These are phyloP conservation scores for Suillus hirtellus DNA, from an alignment of 768 basidiomycete genomes.

Conservation along the genomic window DNA sequence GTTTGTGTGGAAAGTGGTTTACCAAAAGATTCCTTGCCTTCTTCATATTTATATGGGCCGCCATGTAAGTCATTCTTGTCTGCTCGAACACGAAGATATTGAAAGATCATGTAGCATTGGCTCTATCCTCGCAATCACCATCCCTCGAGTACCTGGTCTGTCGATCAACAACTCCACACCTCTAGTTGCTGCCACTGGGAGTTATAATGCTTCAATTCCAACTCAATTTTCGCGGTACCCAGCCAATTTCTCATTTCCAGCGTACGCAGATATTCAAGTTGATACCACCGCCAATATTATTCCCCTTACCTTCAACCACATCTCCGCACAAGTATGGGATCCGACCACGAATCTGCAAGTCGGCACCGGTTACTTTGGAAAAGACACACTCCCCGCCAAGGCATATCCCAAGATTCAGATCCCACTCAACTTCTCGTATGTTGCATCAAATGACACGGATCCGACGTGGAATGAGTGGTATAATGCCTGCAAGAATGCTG, in stretches of 20 bases:
- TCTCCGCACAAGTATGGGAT: slow-evolving; percentile 72
- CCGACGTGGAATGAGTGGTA: slow-evolving; percentile 83
- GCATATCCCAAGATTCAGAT: slow-evolving; percentile 62
- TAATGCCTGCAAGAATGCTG: slow-evolving; percentile 68
- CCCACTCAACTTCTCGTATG: slow-evolving; percentile 83
- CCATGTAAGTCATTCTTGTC: slow-evolving; percentile 41
- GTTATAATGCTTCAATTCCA: slow-evolving; percentile 56
- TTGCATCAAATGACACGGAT: slow-evolving; percentile 78
- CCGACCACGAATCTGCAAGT: slow-evolving; percentile 63
- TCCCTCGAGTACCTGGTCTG: slow-evolving; percentile 82
- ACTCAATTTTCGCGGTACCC: slow-evolving; percentile 72
- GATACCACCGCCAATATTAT: slow-evolving; percentile 76
- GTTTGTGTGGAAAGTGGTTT: slow-evolving; percentile 78
- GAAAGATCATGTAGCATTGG: slow-evolving; percentile 47
- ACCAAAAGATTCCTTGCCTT: slow-evolving; percentile 74
- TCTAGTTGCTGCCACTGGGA: slow-evolving; percentile 57
- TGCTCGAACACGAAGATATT: slow-evolving; percentile 10
- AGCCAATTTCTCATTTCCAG: slow-evolving; percentile 90
- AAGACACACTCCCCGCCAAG: slow-evolving; percentile 65
- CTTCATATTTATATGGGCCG: slow-evolving; percentile 60
- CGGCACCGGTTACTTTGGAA: slow-evolving; percentile 63
- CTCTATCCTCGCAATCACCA: slow-evolving; percentile 71
- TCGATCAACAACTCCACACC: slow-evolving; percentile 59
- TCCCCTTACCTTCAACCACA: slow-evolving; percentile 68
- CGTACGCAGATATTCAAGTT: slow-evolving; percentile 69